Conservation (phyloP, 371 early-diverging fungal species). For the Rhizopus arrhizus region DNA sequence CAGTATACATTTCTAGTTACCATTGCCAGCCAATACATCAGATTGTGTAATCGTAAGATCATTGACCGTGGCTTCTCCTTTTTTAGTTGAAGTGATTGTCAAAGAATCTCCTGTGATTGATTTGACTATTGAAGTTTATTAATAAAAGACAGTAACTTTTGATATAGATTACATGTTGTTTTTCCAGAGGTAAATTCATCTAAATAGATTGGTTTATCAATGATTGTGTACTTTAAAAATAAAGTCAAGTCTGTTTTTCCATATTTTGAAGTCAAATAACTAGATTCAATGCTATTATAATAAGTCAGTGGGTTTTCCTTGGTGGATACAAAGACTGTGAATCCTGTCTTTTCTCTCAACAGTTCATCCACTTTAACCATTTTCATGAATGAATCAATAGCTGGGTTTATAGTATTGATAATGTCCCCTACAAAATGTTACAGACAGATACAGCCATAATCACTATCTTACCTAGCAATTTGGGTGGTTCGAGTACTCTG, state of each 20-base stretch:
- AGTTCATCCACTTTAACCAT: conserved; percentile 14
- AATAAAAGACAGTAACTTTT: not conserved
- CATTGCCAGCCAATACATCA: conserved; percentile 48
- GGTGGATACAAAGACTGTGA: conserved; percentile 52
- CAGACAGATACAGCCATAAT: too few species aligned
- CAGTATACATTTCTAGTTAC: conserved; percentile 15
- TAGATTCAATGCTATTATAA: conserved; percentile 42
- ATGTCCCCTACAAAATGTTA: conserved; percentile 23
- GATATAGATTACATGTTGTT: conserved; percentile 23
- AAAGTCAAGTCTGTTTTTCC: conserved; percentile 41
- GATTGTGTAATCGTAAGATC: conserved; percentile 24
- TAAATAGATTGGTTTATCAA: conserved; percentile 26
- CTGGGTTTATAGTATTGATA: conserved; percentile 11
- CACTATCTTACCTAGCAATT: conserved; percentile 23
- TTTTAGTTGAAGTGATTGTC: conserved; percentile 26
- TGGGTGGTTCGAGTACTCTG: conserved; percentile 31
- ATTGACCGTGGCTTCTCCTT: conserved; percentile 34
- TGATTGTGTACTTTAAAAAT: conserved; percentile 23
- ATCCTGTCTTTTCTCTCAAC: conserved; percentile 38
- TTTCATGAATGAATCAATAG: conserved; percentile 16
- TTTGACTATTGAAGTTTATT: conserved; percentile 19
- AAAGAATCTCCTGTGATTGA: conserved; percentile 41
- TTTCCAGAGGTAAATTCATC: conserved; percentile 31
- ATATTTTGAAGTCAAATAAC: conserved; percentile 40
- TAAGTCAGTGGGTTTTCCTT: conserved; percentile 29